Conservation (phyloP, 768 basidiomycete genomes). For the Dictyophora rubrovolvata region DNA sequence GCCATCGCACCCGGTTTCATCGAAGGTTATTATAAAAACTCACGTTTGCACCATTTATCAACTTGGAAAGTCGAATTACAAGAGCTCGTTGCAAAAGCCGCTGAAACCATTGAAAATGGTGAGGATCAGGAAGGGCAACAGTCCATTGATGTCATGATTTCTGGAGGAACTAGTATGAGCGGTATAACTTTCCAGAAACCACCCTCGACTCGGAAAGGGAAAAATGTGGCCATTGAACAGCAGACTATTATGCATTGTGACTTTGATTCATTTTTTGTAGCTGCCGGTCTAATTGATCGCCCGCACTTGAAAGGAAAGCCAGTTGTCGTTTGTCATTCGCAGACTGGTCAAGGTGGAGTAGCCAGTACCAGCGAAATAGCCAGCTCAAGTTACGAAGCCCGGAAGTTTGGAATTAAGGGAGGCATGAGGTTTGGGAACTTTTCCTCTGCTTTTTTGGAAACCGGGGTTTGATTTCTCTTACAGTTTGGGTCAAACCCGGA, state of each 20-base stretch:
- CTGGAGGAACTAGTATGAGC: slow-evolving; percentile 36
- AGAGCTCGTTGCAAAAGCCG: slow-evolving; percentile 67
- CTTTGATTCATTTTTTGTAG: slow-evolving; percentile 96
- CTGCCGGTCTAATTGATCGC: slow-evolving; percentile 71
- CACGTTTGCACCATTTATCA: slow-evolving; percentile 84
- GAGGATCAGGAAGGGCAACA: slow-evolving; percentile 13
- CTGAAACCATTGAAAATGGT: slow-evolving; percentile 50
- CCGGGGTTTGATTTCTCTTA: slow-evolving; percentile 4
- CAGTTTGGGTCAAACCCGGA: slow-evolving; percentile 71
- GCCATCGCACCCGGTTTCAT: slow-evolving; percentile 81
- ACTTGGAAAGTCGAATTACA: slow-evolving; percentile 90
- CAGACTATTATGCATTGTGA: slow-evolving; percentile 85
- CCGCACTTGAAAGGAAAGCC: slow-evolving; percentile 82
- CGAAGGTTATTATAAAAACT: slow-evolving; percentile 68
- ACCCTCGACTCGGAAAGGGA: slow-evolving; percentile 24
- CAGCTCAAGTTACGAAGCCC: slow-evolving; percentile 88
- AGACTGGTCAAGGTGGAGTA: slow-evolving; percentile 57
- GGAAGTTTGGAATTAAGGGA: slow-evolving; percentile 78
- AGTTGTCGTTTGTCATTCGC: slow-evolving; percentile 92
- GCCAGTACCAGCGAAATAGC: slow-evolving; percentile 92
- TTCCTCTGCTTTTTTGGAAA: not conserved
- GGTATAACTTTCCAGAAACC: slow-evolving; percentile 13
- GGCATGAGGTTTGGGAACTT: slow-evolving; percentile 73
- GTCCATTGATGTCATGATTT: slow-evolving; percentile 21
- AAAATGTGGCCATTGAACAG: slow-evolving; percentile 35